Conservation (phyloP, 1,139 yeast genomes). For the Pichia sp. region DNA sequence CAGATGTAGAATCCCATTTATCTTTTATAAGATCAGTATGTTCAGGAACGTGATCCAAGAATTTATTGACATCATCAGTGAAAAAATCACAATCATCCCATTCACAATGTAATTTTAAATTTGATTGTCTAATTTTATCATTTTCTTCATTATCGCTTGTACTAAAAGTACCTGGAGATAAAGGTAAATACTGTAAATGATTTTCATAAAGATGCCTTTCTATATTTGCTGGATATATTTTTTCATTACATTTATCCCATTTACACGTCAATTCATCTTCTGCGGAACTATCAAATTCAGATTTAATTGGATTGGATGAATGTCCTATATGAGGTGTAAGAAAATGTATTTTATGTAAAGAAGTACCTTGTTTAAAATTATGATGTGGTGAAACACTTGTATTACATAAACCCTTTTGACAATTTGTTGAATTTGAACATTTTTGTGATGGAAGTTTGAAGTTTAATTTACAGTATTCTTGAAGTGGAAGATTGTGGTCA, state of each 20-base stretch:
- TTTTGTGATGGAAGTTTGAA: conserved; percentile 1
- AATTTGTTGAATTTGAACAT: background rate
- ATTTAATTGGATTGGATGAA: too few species aligned
- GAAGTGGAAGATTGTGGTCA: too few species aligned
- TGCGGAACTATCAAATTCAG: too few species aligned
- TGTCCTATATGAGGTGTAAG: conserved; percentile 1
- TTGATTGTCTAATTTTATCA: conserved; percentile 1
- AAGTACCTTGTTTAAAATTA: too few species aligned
- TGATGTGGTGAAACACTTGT: background rate
- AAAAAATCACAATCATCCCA: conserved; percentile 65
- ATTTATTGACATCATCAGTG: conserved; percentile 44
- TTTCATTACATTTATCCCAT: conserved; percentile 29
- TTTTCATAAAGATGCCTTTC: conserved; percentile 52
- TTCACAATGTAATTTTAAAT: conserved; percentile 46
- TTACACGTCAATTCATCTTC: conserved; percentile 32
- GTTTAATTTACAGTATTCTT: background rate
- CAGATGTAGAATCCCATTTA: background rate
- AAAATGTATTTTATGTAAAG: conserved; percentile 1
- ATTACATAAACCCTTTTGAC: background rate
- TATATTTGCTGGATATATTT: conserved; percentile 24
- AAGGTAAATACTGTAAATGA: conserved; percentile 38
- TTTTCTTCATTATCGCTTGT: conserved; percentile 5
- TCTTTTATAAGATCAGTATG: conserved; percentile 11
- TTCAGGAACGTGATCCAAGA: conserved; percentile 56
- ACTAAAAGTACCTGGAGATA: conserved; percentile 6